phyloP scores from a whole-genome alignment of 495 filamentous ascomycete species.

The Aspergillus avenaceus region DNA sequence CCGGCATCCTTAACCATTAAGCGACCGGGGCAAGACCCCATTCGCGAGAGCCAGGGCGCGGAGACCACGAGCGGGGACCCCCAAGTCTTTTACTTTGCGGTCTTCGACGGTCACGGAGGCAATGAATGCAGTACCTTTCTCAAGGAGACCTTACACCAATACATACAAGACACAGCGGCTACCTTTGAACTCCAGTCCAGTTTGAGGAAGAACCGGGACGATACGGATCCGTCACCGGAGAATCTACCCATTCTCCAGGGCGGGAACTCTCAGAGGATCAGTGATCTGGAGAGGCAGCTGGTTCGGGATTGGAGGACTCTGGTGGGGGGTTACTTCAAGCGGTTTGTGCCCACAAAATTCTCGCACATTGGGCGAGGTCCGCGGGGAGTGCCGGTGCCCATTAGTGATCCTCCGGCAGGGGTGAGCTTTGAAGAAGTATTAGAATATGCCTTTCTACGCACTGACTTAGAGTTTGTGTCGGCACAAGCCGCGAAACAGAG shows the following conservation, averaged over 20 bases:
- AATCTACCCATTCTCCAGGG: conserved; percentile 37
- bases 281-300: conserved; percentile 60
- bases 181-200: conserved; percentile 73
- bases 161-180: conserved; percentile 74
- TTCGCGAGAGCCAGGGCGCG: conserved; percentile 51
- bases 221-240: conserved; percentile 11
- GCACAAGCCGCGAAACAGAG: conserved; percentile 75
- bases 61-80: conserved; percentile 80
- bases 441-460: conserved; percentile 85
- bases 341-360: conserved; percentile 75
- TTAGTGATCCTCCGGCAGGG: conserved; percentile 5
- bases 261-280: conserved; percentile 30
- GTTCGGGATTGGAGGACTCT: conserved; percentile 75
- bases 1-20: conserved; percentile 63
- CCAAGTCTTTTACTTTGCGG: conserved; percentile 93
- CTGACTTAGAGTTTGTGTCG: conserved; percentile 88
- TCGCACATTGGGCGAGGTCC: conserved; percentile 26
- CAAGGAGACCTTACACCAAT: conserved; percentile 77
- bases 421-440: conserved; percentile 52
- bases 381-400: conserved; percentile 2
- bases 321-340: conserved; percentile 89
- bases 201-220: conserved; percentile 32
- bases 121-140: conserved; percentile 84
- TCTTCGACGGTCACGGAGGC: conserved; percentile 96
- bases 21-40: too few relatives aligned